Evolutionary conservation across 169 alveolate genomes (phyloP), one percentile per base, ranked within the genome.

Genomic region (Cystoisospora suis): DNA sequence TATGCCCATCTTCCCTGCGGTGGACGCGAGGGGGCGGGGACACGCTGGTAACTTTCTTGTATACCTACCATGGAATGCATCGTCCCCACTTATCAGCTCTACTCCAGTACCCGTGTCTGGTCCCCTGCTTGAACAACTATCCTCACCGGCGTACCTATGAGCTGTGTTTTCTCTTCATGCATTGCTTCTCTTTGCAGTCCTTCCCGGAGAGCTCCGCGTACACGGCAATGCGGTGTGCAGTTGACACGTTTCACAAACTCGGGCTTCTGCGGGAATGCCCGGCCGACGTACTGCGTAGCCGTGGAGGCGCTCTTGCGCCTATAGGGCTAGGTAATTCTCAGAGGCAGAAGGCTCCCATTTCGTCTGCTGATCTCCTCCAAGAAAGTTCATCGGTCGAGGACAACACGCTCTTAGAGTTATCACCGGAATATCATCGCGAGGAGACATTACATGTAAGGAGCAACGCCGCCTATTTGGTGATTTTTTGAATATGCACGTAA

Each of bases 131-230:
- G n/a, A n/a, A n/a, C n/a, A n/a, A n/a, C n/a, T n/a, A n/a, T n/a
- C n/a, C n/a, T n/a, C n/a, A n/a, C n/a, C n/a, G n/a, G n/a, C n/a
- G n/a, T n/a, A n/a, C n/a, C n/a, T n/a, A n/a, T n/a, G n/a, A n/a
- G n/a, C n/a, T n/a, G n/a, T n/a, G n/a, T n/a, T n/a, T n/a, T n/a
- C n/a, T n/a, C n/a, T n/a, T n/a, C n/a, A n/a, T n/a, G n/a, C n/a
- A 5, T 27, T 7, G 12, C 2, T 0, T 23, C n/a, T 47, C 9
- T 0, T n/a, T 75, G 69, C 91, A 87, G 91, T 36, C 91, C 20
- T 87, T 65, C 46, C 59, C 42, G n/a, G 91, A 87, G 29, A 72
- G 91, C 46, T 49, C 91, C 32, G 47, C 91, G 44, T 72, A 53
- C 59, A 23, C 91, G 23, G 79, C 91, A 9, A 23, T 87, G 53